Base-by-base conservation (phyloP, 2,329 filamentous ascomycete genomes). In the Fusarium devonianum region DNA sequence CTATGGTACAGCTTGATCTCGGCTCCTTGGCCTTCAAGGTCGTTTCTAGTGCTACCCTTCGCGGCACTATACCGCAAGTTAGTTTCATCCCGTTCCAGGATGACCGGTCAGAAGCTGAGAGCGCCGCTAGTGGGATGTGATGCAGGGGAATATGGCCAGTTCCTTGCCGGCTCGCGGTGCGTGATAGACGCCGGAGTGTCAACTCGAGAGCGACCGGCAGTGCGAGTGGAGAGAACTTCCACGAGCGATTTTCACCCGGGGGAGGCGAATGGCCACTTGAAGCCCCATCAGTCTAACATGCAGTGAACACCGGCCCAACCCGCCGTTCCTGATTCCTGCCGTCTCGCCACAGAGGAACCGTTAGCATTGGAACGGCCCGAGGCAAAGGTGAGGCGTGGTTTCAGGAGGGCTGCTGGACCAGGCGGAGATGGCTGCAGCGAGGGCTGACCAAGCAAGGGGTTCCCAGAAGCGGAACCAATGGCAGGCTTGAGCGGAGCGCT, bases 351-450 rank as follows among this genome's bases (percentile, higher is more conserved):
- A n/a, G 23, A 23, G 17, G n/a, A n/a, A 33, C 32, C 4, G 25
- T 37, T 23, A 44, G 48, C 43, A 54, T 55, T 42, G 34, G 19
- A n/a, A 35, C 60, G 60, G 60, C 55, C 55, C 60, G 49, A 64
- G 57, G 49, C 47, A 54, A 48, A 51, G 34, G 7, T 50, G 49
- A 25, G 60, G 60, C 58, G 34, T 32, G 37, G 41, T 18, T 18
- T 38, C 33, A 46, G 46, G 28, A 33, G 13, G n/a, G 32, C 19
- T 52, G 12, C 18, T 25, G 39, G 29, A n/a, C 19, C 12, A 18
- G 25, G 28, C 21, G n/a, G 28, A 18, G 28, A 26, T 17, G 26
- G 25, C 18, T 38, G 33, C 28, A 21, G 25, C 36, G 19, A 44
- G 34, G 13, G 23, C 23, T 29, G 26, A n/a, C n/a, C n/a, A 21